Evolutionary conservation across 805 yeast genomes (phyloP), one percentile per base, ranked within the genome.

Genomic region (Metschnikowia shivogae): DNA sequence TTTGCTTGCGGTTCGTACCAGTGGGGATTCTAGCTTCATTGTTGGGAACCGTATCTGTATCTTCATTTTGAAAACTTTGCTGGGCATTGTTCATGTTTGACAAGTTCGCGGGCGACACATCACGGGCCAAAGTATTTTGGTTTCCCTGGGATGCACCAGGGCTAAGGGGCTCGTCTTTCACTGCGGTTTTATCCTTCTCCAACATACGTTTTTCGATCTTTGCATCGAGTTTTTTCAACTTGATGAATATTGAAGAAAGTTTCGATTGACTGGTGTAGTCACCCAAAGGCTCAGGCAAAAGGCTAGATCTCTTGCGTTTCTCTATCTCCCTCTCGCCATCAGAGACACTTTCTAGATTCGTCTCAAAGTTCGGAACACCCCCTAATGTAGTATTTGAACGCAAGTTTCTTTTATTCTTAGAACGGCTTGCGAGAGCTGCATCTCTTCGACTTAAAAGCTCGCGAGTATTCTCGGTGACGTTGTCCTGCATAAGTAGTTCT

Each of bases 221-320:
- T 12, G 50, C 29, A 35, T 63, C 64, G 22, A 63, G 54, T 24
- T 46, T 50, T 33, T 55, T 56, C 54, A 63, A 48, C 36, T 60
- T 60, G 12, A 54, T 49, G 38, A 50, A 48, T n/a, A 54, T 45
- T 13, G 56, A 48, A 8, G 53, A 49, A 4, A 59, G 47, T 38
- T 57, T 60, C 7, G 58, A 45, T 31, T 50, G 47, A 39, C 53
- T 46, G 2, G 50, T 35, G 24, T 47, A 51, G 5, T 49, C 53
- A 17, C 35, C 36, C 31, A 54, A 54, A 5, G 57, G 57, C 3
- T 13, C 11, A 5, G 57, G 57, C 27, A 54, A 42, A 2, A 34
- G 47, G 17, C 36, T 46, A 4, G 48, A 49, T 17, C 49, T 42
- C 26, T 35, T 24, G 4, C 46, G 49, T 28, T 41, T 46, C 17